These are phyloP conservation scores for Salix exigua DNA, from an alignment of 345 rosid species.

Conservation along the genomic window DNA sequence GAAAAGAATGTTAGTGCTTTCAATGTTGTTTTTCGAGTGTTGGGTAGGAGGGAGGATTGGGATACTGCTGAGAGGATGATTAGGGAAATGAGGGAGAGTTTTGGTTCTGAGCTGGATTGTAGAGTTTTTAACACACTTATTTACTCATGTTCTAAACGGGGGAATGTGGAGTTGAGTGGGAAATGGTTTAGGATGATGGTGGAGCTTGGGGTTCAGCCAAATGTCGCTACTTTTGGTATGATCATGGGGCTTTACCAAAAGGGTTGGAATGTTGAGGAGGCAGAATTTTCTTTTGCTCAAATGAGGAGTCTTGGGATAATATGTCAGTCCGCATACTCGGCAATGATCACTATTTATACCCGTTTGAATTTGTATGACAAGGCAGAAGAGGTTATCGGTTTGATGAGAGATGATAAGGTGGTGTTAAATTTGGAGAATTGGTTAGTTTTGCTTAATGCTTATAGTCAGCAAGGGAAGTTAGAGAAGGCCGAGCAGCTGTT, in stretches of 20 bases:
- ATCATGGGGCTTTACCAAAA: conserved; percentile 76
- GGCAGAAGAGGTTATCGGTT: conserved; percentile 64
- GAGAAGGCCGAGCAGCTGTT: conserved; percentile 60
- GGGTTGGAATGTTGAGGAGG: conserved; percentile 69
- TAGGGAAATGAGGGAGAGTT: conserved; percentile 32
- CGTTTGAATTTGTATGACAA: conserved; percentile 65
- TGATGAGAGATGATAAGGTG: conserved; percentile 56
- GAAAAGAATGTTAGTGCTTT: conserved; percentile 58
- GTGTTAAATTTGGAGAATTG: conserved; percentile 62
- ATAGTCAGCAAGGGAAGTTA: conserved; percentile 76
- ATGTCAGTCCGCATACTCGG: conserved; percentile 83
- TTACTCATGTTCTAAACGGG: conserved; percentile 54
- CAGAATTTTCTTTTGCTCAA: conserved; percentile 58
- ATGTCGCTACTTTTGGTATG: conserved; percentile 83
- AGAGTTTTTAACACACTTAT: conserved; percentile 72
- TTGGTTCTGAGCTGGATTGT: conserved; percentile 38
- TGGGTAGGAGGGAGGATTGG: conserved; percentile 76
- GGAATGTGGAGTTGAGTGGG: conserved; percentile 44
- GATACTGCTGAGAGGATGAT: conserved; percentile 54
- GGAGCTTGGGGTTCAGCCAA: conserved; percentile 61
- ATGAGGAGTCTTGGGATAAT: conserved; percentile 63
- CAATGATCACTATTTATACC: conserved; percentile 81
- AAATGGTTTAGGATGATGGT: conserved; percentile 84
- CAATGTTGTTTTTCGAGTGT: conserved; percentile 64
- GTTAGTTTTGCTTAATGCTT: conserved; percentile 79